Evolutionary conservation across 1,139 yeast species (phyloP).

Genomic region (Kurtzmaniella quercitrusa): DNA sequence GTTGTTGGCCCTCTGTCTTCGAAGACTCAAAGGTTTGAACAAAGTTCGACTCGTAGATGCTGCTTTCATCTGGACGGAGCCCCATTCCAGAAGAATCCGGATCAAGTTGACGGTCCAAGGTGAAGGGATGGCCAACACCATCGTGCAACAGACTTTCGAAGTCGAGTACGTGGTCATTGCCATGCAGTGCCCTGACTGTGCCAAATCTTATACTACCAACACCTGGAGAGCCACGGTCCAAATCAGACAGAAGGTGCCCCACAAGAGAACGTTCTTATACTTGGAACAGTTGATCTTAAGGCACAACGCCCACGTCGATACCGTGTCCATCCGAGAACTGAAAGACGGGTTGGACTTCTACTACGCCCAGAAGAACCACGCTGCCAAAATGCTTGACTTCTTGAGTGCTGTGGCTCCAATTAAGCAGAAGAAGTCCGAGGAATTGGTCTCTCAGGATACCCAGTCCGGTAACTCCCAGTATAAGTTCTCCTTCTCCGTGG

Average conservation of each 20-base stretch:
- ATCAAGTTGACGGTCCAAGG: conserved; percentile 94
- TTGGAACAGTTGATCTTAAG: conserved; percentile 90
- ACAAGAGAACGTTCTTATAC: conserved; percentile 91
- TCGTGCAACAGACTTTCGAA: conserved; percentile 91
- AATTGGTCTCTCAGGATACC: conserved; percentile 85
- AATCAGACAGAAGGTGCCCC: conserved; percentile 94
- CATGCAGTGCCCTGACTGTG: conserved; percentile 99
- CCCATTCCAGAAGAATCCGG: conserved; percentile 92
- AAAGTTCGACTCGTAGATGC: conserved; percentile 92
- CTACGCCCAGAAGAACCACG: conserved; percentile 85
- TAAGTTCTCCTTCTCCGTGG: conserved; percentile 90
- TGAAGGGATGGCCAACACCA: conserved; percentile 88
- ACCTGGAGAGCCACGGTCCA: conserved; percentile 98
- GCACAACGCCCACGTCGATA: conserved; percentile 92
- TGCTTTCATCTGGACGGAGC: conserved; percentile 96
- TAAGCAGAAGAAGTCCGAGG: conserved; percentile 80
- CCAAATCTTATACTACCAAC: conserved; percentile 89
- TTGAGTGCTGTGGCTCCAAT: conserved; percentile 84
- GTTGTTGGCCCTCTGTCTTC: conserved; percentile 80
- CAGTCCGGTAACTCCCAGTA: conserved; percentile 86
- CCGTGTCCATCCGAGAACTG: conserved; percentile 87
- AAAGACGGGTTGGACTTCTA: conserved; percentile 95
- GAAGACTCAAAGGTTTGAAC: conserved; percentile 82
- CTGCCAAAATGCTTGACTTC: conserved; percentile 90
- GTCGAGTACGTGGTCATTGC: conserved; percentile 93